Conservation (phyloP, 148 eudicot genomes). For the Rhododendron ovatum region DNA sequence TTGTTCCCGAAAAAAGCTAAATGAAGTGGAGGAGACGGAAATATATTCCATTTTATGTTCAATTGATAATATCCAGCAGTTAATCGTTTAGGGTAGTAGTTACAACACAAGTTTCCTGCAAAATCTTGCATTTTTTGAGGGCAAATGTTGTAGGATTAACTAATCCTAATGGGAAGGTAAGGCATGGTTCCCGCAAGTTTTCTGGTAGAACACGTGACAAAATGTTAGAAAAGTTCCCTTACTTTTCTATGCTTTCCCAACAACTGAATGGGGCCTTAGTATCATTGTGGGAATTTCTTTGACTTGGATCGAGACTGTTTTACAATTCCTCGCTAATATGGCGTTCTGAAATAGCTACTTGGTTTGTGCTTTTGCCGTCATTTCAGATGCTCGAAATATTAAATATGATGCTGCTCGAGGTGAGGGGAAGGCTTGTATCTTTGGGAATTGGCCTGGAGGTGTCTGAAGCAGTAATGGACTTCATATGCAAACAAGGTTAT, state of each 20-base stretch:
- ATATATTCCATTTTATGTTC: neutral
- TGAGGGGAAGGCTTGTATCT: constrained; percentile 36
- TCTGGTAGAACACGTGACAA: neutral
- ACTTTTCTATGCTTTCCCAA: neutral
- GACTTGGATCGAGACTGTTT: neutral
- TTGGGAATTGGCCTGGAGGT: constrained; percentile 46
- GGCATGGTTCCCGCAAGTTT: neutral
- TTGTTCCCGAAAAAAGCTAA: neutral
- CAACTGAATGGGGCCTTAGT: neutral
- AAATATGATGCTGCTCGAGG: constrained; percentile 45
- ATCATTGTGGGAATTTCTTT: neutral
- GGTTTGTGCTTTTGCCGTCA: neutral
- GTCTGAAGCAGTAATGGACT: constrained; percentile 32
- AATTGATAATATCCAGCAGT: neutral
- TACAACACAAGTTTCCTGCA: neutral
- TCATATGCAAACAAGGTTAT: constrained; percentile 48
- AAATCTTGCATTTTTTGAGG: neutral
- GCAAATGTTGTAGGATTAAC: neutral
- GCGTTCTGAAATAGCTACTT: neutral
- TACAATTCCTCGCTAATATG: neutral
- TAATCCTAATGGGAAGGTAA: neutral
- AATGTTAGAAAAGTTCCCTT: neutral
- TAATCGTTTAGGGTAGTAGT: neutral
- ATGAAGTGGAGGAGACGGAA: neutral
- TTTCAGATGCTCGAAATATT: constrained; percentile 53